Percentiles rank a stretch among this genome's conserved stretches.
Evolutionary conservation across 306 rosid species (phyloP).

Genomic region (Vicia faba): DNA sequence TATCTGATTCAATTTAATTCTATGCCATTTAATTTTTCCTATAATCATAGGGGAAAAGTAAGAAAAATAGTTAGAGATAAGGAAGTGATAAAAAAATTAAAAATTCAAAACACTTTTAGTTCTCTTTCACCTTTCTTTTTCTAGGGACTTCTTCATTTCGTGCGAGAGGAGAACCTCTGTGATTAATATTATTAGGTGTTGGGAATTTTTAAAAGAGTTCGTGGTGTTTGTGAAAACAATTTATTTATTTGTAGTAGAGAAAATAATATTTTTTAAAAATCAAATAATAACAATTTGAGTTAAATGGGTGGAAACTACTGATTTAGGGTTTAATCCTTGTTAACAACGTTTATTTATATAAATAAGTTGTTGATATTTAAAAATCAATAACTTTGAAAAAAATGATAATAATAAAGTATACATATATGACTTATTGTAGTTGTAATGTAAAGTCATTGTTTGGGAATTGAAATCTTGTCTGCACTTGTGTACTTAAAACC

Average conservation of each 20-base stretch:
- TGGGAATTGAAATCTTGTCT: no score
- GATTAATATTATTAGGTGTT: no score
- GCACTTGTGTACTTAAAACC: background rate
- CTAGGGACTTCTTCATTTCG: constrained; percentile 8
- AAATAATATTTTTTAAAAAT: background rate
- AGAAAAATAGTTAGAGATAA: background rate
- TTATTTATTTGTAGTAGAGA: constrained; percentile 20
- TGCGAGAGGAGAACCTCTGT: constrained; percentile 4
- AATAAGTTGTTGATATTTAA: no score
- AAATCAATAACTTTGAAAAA: no score
- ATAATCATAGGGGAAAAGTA: background rate
- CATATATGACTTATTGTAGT: no score
- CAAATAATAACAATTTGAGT: no score
- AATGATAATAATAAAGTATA: no score
- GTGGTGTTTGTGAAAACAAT: background rate
- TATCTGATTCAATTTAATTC: no score
- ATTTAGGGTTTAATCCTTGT: no score
- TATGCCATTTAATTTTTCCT: background rate
- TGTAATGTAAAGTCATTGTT: no score
- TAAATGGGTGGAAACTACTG: no score
- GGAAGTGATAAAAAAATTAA: constrained; percentile 44
- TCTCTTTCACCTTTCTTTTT: background rate
- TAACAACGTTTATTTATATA: no score
- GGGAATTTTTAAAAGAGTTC: background rate
- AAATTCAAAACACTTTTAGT: constrained; percentile 24